A percentile compares a stretch with the other conserved stretches of the same genome.
Evolutionary conservation across 2,329 filamentous ascomycete genomes (phyloP).

Genomic region (Clonostachys rosea): DNA sequence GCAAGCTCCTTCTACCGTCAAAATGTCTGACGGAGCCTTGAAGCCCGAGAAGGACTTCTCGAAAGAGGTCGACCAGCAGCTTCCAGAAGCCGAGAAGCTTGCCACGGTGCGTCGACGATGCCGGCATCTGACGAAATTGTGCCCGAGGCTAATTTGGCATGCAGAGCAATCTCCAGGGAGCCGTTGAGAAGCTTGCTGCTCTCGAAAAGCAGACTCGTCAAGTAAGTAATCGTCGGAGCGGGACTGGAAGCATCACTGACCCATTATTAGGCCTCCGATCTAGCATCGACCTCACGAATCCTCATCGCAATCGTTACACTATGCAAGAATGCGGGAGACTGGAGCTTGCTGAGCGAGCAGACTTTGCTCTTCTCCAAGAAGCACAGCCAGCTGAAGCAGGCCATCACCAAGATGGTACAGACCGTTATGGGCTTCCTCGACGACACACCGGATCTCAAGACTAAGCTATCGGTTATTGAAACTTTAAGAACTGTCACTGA

Average conservation of each 20-base stretch:
- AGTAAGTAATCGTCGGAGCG: conserved; percentile 42
- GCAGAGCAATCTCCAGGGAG: conserved; percentile 73
- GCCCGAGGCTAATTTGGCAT: not conserved
- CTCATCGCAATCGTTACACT: conserved; percentile 87
- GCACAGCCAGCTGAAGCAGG: conserved; percentile 98
- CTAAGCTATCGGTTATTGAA: conserved; percentile 90
- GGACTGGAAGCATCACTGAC: conserved; percentile 1
- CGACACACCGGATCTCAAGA: conserved; percentile 77
- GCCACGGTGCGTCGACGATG: conserved; percentile 64
- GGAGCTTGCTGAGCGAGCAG: conserved; percentile 94
- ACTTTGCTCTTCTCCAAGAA: conserved; percentile 96
- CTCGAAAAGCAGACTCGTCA: conserved; percentile 98
- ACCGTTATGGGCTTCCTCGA: conserved; percentile 90
- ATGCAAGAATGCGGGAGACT: conserved; percentile 89
- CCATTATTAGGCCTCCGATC: conserved; percentile 73
- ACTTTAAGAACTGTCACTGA: conserved; percentile 94
- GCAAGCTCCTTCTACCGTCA: conserved; percentile 6
- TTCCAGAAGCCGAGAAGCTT: conserved; percentile 86
- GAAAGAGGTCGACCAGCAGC: conserved; percentile 88
- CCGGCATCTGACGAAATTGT: not conserved
- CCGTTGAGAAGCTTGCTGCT: conserved; percentile 86
- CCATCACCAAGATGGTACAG: conserved; percentile 98
- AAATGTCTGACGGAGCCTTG: conserved; percentile 74
- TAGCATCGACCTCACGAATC: conserved; percentile 88
- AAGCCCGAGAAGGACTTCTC: conserved; percentile 99